Conservation (phyloP, 176 grass and related monocot species). For the Calamus simplicifolius region DNA sequence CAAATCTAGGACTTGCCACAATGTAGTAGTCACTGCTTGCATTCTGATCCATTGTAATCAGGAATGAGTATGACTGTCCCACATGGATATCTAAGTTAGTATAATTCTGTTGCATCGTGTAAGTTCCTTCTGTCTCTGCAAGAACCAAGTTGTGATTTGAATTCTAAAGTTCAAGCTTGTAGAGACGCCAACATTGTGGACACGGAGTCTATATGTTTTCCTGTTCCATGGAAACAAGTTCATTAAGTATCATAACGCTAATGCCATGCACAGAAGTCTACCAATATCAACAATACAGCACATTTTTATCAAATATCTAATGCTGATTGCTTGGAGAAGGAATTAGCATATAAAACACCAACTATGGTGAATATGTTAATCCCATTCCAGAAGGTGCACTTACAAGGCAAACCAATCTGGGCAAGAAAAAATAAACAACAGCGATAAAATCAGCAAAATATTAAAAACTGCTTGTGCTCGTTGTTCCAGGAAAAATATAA, state of each 20-base stretch:
- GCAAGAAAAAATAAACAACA: too few relatives aligned
- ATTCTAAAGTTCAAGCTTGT: slow-evolving; percentile 94
- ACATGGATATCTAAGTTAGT: slow-evolving; percentile 89
- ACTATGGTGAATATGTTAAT: too few relatives aligned
- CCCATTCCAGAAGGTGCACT: too few relatives aligned
- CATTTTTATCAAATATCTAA: too few relatives aligned
- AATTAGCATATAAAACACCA: too few relatives aligned
- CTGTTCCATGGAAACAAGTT: slow-evolving; percentile 23
- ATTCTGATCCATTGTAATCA: slow-evolving; percentile 94
- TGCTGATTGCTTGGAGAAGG: too few relatives aligned
- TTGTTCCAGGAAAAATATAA: too few relatives aligned
- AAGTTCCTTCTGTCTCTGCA: slow-evolving; percentile 81
- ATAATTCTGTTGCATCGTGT: slow-evolving; percentile 84
- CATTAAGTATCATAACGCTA: slow-evolving; percentile 2
- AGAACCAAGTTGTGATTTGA: slow-evolving; percentile 79
- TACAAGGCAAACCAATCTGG: too few relatives aligned
- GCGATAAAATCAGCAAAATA: too few relatives aligned
- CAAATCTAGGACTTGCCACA: slow-evolving; percentile 81
- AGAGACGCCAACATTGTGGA: slow-evolving; percentile 84
- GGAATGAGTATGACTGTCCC: slow-evolving; percentile 89
- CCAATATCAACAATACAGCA: too few relatives aligned
- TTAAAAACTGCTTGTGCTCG: too few relatives aligned
- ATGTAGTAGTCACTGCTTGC: slow-evolving; percentile 92
- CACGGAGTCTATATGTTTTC: slow-evolving; percentile 85
- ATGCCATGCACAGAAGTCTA: too few relatives aligned